A percentile compares a stretch with the other conserved stretches of the same genome.
These are phyloP conservation scores for Hymenoscyphus repandus DNA, from an alignment of 2,329 filamentous ascomycete genomes.

Conservation along the genomic window DNA sequence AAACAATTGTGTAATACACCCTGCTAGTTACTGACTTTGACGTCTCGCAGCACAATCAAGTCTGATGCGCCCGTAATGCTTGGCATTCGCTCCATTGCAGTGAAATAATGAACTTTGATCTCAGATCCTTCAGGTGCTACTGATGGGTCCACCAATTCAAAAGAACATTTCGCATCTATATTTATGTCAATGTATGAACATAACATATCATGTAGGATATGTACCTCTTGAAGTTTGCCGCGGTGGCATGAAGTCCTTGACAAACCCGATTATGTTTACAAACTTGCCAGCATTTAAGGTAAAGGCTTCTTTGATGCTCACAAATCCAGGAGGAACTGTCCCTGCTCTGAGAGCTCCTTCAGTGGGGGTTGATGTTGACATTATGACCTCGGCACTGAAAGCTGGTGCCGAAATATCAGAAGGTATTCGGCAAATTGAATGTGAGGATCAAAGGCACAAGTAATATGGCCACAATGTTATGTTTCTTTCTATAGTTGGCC, in stretches of 20 bases:
- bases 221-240: conserved; percentile 47
- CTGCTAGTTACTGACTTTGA: conserved; percentile 36
- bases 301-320: conserved; percentile 32
- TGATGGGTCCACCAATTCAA: conserved; percentile 57
- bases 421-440: neutral
- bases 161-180: conserved; percentile 54
- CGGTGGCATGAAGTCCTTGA: conserved; percentile 58
- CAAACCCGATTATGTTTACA: conserved; percentile 63
- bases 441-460: too few relatives aligned
- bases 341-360: neutral
- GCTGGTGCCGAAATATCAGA: neutral
- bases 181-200: neutral
- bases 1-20: conserved; percentile 15
- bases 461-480: too few relatives aligned
- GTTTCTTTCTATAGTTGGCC: too few relatives aligned
- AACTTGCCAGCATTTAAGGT: conserved; percentile 17
- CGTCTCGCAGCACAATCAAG: conserved; percentile 56
- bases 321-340: conserved; percentile 38
- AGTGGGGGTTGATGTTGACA: neutral
- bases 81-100: conserved; percentile 44
- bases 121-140: conserved; percentile 37
- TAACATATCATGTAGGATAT: neutral
- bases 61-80: conserved; percentile 46
- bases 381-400: neutral
- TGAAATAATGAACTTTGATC: conserved; percentile 55